Conservation (phyloP, 2,329 filamentous ascomycete species). For the Microdochium bolleyi region DNA sequence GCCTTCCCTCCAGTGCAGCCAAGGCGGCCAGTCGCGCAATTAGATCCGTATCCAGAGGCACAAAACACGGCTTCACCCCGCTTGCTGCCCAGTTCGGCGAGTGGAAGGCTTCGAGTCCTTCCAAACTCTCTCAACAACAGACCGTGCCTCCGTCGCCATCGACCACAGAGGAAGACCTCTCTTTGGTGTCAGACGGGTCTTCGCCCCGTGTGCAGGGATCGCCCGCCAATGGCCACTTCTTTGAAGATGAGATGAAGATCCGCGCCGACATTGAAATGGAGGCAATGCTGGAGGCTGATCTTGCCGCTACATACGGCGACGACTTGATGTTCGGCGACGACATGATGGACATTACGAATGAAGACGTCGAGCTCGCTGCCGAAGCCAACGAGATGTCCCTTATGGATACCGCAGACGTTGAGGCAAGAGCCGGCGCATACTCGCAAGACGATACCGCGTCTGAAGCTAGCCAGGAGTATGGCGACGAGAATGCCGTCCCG, state of each 20-base stretch:
- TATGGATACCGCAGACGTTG: constrained; percentile 33
- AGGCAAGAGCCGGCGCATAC: constrained; percentile 22
- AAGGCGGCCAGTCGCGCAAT: constrained; percentile 18
- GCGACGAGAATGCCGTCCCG: constrained; percentile 56
- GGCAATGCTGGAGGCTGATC: constrained; percentile 22
- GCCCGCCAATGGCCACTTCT: constrained; percentile 41
- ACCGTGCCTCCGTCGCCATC: constrained; percentile 16
- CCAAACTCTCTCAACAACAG: constrained; percentile 21
- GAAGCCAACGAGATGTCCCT: constrained; percentile 55
- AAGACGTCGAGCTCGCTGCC: constrained; percentile 48
- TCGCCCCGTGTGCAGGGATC: constrained; percentile 20
- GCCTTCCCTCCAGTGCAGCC: constrained; percentile 14
- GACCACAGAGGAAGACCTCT: constrained; percentile 11
- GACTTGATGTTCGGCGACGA: constrained; percentile 32
- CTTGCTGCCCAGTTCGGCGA: constrained; percentile 52
- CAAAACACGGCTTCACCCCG: constrained; percentile 52
- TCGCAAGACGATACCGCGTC: constrained; percentile 43
- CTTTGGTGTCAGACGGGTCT: constrained; percentile 14
- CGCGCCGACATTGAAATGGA: constrained; percentile 24
- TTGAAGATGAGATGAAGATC: constrained; percentile 53
- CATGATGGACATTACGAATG: constrained; percentile 38
- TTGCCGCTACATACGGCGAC: constrained; percentile 23
- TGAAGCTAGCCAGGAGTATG: constrained; percentile 58
- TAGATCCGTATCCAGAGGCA: constrained; percentile 18
- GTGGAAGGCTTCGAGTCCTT: constrained; percentile 55